Evolutionary conservation across 352 stramenopile species (phyloP), one percentile per base, ranked within the genome.

Genomic region (Globisporangium barbulae): DNA sequence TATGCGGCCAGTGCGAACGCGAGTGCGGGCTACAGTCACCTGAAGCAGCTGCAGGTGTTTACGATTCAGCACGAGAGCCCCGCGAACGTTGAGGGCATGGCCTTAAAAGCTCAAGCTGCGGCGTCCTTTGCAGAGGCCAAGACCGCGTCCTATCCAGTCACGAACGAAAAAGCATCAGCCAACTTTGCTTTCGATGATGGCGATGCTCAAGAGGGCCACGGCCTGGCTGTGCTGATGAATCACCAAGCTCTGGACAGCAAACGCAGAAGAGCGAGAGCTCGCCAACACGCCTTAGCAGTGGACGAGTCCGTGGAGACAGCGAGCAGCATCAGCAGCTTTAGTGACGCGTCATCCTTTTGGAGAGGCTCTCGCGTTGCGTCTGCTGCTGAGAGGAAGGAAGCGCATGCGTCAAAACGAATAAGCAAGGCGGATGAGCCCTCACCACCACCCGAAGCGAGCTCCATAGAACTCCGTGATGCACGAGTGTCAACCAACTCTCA

Each of bases 321-420:
- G 13, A 68, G 63, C 41, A 68, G 63, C 37, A 4, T 50, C 47
- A 68, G 63, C 15, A 59, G 25, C 12, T 55, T 60, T 10, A 68
- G 55, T 15, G 48, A 68, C 13, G 37, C 45, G 28, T 68, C 63
- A 2, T 68, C 55, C 8, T 59, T 64, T 13, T 68, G 55, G 55
- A 42, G 22, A 21, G 12, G 41, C 49, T 65, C 59, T 31, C 42
- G 42, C 8, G 9, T 21, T n/a, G 17, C 41, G 12, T 28, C 44
- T 4, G 15, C 44, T 28, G 15, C 44, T 10, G n/a, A 50, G 2
- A 41, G 6, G 2, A 17, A 25, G 15, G 21, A 8, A 21, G 7
- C 30, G n/a, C 10, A 15, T 1, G n/a, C 21, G n/a, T 30, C 15
- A n/a, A 25, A 41, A 33, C 15, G 3, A 5, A 5, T 53, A 17